A percentile compares a stretch with the other conserved stretches of the same genome.
Conservation (phyloP, 495 filamentous ascomycete genomes). For the Terfezia claveryi region DNA sequence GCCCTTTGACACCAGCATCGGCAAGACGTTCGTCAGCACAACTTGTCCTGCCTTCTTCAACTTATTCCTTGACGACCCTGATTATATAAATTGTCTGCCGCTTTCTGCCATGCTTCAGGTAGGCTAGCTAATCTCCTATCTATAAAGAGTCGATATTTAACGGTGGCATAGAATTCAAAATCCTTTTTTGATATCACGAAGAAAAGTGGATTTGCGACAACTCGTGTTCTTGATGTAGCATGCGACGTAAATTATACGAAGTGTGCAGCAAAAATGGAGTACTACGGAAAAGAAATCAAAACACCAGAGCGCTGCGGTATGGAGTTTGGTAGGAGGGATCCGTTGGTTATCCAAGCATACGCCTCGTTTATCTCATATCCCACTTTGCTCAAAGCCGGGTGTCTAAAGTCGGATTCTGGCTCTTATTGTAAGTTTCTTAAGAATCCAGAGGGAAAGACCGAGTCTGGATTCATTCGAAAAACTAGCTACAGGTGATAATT, state of each 20-base stretch:
- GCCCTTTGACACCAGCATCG: background rate
- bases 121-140: background rate
- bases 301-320: slow-evolving; percentile 37
- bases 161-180: slow-evolving; percentile 10
- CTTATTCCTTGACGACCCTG: slow-evolving; percentile 6
- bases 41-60: slow-evolving; percentile 11
- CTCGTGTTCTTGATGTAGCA: slow-evolving; percentile 9
- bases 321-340: slow-evolving; percentile 44
- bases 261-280: slow-evolving; percentile 12
- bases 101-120: slow-evolving; percentile 15
- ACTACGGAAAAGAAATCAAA: slow-evolving; percentile 8
- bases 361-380: slow-evolving; percentile 48
- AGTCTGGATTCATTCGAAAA: background rate
- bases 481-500: background rate
- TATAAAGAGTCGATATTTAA: no score
- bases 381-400: slow-evolving; percentile 56
- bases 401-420: slow-evolving; percentile 36
- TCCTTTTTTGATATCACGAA: slow-evolving; percentile 15
- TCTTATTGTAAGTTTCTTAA: slow-evolving; percentile 30
- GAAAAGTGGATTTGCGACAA: slow-evolving; percentile 10
- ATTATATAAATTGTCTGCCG: slow-evolving; percentile 12
- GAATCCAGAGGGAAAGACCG: no score
- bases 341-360: slow-evolving; percentile 51
- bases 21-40: background rate
- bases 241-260: slow-evolving; percentile 7